phyloP scores from a whole-genome alignment of 2,329 filamentous ascomycete species.

The Cordyceps tenuipes region DNA sequence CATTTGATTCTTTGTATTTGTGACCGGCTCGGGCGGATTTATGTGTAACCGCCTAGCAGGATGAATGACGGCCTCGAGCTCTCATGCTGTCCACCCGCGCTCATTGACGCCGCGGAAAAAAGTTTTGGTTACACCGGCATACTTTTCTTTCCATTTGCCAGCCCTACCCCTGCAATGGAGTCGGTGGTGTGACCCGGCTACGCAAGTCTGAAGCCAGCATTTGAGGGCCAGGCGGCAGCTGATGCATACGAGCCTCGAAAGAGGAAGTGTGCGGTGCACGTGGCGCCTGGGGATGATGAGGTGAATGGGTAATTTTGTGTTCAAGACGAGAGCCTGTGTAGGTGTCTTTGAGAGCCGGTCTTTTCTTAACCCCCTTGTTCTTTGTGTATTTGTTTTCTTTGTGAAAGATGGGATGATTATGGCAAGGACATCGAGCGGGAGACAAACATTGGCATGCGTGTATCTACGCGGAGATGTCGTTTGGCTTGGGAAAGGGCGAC shows the following conservation, averaged over 20 bases:
- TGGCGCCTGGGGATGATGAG: constrained; percentile 8
- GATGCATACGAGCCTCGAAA: not conserved
- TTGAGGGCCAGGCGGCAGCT: not conserved
- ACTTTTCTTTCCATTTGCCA: too few species aligned
- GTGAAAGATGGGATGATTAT: not conserved
- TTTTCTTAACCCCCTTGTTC: not conserved
- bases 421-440: not conserved
- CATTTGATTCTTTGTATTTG: constrained; percentile 7
- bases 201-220: not conserved
- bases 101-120: not conserved
- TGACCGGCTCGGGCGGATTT: not conserved
- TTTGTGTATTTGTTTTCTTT: not conserved
- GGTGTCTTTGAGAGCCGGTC: not conserved
- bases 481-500: not conserved
- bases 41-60: not conserved
- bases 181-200: not conserved
- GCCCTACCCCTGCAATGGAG: not conserved
- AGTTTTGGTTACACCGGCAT: not conserved
- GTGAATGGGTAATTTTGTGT: not conserved
- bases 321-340: not conserved
- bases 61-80: not conserved
- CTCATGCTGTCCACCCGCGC: not conserved
- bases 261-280: not conserved
- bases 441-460: not conserved
- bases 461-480: not conserved